phyloP scores from a whole-genome alignment of 1,139 yeast species.

The Hyphopichia fennica region DNA sequence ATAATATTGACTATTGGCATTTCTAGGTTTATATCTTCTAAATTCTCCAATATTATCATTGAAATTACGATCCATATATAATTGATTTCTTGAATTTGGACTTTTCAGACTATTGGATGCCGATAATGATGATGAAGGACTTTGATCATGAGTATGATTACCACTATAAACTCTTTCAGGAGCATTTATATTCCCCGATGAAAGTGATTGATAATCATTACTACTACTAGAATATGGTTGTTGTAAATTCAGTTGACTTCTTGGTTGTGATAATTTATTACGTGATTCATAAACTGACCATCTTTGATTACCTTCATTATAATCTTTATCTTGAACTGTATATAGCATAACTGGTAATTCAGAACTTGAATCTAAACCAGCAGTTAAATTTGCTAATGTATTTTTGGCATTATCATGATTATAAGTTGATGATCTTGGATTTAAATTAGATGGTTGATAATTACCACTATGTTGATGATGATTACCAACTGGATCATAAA shows the following conservation, averaged over 20 bases:
- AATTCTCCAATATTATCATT: constrained; percentile 1
- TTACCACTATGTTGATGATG: background rate
- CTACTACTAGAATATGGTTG: background rate
- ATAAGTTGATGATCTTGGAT: constrained; percentile 3
- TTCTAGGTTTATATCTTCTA: background rate
- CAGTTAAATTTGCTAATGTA: constrained; percentile 18
- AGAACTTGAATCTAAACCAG: constrained; percentile 26
- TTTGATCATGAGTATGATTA: background rate
- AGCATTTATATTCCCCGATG: background rate
- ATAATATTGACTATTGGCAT: background rate
- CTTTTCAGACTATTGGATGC: background rate
- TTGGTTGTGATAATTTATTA: background rate
- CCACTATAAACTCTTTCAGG: background rate
- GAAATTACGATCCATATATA: background rate
- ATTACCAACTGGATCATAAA: constrained; percentile 4
- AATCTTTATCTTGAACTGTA: constrained; percentile 28
- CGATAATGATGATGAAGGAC: background rate
- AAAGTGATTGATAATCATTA: background rate
- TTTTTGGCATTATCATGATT: constrained; percentile 3
- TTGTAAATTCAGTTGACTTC: background rate
- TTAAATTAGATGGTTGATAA: background rate
- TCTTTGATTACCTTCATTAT: constrained; percentile 23
- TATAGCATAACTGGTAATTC: constrained; percentile 31
- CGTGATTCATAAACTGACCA: constrained; percentile 28
- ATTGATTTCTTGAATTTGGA: background rate